Percentiles rank a stretch among this genome's conserved stretches.
Evolutionary conservation across 2,329 filamentous ascomycete genomes (phyloP).

Genomic region (Shiraia sp.): DNA sequence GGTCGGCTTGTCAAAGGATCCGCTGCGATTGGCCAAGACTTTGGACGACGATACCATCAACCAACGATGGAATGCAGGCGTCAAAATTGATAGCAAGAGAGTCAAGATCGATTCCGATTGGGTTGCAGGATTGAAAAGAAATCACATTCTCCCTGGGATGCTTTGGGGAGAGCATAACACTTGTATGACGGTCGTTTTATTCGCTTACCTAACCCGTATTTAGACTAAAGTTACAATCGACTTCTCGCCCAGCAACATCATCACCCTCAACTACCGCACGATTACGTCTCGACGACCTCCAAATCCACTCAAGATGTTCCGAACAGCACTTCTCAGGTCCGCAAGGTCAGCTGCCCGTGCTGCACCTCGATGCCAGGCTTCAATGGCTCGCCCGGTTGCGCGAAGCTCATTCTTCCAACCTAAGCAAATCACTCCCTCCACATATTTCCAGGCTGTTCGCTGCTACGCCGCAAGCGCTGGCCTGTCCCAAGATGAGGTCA

Average conservation of each 20-base stretch:
- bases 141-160: conserved; percentile 3
- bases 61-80: conserved; percentile 14
- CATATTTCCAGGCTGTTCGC: conserved; percentile 70
- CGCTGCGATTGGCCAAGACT: conserved; percentile 37
- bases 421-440: conserved; percentile 64
- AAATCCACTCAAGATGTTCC: conserved; percentile 72
- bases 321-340: conserved; percentile 80
- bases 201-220: not conserved
- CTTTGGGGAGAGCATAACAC: conserved; percentile 6
- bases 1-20: conserved; percentile 23
- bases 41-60: conserved; percentile 23
- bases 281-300: conserved; percentile 21
- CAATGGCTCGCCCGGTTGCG: conserved; percentile 64
- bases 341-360: conserved; percentile 58
- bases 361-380: conserved; percentile 46
- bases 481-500: conserved; percentile 80
- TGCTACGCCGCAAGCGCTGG: conserved; percentile 84
- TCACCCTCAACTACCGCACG: conserved; percentile 30
- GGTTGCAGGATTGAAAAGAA: not conserved
- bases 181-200: conserved; percentile 5
- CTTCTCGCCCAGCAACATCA: conserved; percentile 29
- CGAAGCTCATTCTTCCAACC: conserved; percentile 65
- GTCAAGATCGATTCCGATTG: not conserved
- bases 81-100: conserved; percentile 1
- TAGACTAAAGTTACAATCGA: conserved; percentile 3